These are phyloP conservation scores for Apiospora pterosperma DNA, from an alignment of 2,329 filamentous ascomycete species.

Conservation along the genomic window DNA sequence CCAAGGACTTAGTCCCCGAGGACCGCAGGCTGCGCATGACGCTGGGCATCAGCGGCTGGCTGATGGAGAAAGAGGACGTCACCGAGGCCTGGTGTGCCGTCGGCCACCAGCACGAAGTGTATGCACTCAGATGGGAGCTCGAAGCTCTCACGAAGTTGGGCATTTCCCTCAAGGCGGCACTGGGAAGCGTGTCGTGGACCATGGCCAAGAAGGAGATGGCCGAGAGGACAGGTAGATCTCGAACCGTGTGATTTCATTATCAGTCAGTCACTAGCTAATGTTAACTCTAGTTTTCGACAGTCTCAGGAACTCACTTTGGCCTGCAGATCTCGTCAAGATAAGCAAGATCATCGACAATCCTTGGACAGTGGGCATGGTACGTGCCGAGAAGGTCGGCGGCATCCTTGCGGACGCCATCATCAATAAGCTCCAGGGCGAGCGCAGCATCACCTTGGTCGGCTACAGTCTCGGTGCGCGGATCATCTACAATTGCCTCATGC, in stretches of 20 bases:
- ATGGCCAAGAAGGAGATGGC: slow-evolving; percentile 55
- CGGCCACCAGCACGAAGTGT: slow-evolving; percentile 70
- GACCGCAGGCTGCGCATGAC: slow-evolving; percentile 74
- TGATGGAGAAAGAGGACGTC: slow-evolving; percentile 69
- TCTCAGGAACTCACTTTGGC: slow-evolving; percentile 60
- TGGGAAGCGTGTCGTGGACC: slow-evolving; percentile 78
- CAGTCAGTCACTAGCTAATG: slow-evolving; percentile 10
- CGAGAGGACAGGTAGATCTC: slow-evolving; percentile 38
- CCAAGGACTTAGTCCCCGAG: slow-evolving; percentile 48
- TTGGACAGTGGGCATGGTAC: slow-evolving; percentile 71
- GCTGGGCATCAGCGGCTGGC: slow-evolving; percentile 80
- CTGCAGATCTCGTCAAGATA: slow-evolving; percentile 59
- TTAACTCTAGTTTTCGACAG: slow-evolving; percentile 45
- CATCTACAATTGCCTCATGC: slow-evolving; percentile 77
- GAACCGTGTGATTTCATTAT: not conserved
- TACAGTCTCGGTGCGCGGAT: slow-evolving; percentile 80
- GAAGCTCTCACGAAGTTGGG: slow-evolving; percentile 75
- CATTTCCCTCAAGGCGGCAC: slow-evolving; percentile 70
- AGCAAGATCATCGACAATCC: slow-evolving; percentile 78
- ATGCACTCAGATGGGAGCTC: slow-evolving; percentile 80
- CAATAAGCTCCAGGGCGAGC: slow-evolving; percentile 77
- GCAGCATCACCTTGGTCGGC: slow-evolving; percentile 75
- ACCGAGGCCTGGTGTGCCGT: slow-evolving; percentile 75
- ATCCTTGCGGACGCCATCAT: slow-evolving; percentile 79
- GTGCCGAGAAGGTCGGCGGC: slow-evolving; percentile 68